Evolutionary conservation across 2,329 filamentous ascomycete genomes (phyloP).

Genomic region (Graphilbum ipis-grandicollis): DNA sequence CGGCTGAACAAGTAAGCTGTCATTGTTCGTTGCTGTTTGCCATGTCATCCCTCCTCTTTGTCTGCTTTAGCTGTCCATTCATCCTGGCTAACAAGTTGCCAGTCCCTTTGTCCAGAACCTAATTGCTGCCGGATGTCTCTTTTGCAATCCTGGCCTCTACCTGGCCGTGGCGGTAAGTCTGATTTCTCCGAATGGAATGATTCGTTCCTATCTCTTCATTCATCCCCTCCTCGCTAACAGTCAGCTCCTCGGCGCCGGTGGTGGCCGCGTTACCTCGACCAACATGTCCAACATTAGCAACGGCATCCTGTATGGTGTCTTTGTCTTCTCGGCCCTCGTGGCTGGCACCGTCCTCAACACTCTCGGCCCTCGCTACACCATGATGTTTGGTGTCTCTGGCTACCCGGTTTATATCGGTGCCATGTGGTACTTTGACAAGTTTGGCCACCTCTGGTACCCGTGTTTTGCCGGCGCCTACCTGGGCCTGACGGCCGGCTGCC

Average conservation of each 20-base stretch:
- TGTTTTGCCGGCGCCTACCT: conserved; percentile 7
- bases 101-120: too few species aligned
- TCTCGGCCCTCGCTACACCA: conserved; percentile 5
- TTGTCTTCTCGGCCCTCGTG: conserved; percentile 5
- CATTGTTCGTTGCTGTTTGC: too few species aligned
- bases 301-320: conserved; percentile 3
- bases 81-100: too few species aligned
- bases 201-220: too few species aligned
- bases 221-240: too few species aligned
- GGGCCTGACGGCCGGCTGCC: conserved; percentile 7
- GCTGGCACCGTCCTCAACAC: conserved; percentile 7
- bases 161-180: background rate
- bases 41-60: too few species aligned
- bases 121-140: background rate
- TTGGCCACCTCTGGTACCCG: conserved; percentile 6
- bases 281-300: background rate
- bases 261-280: background rate
- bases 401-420: conserved; percentile 10
- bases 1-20: conserved; percentile 5
- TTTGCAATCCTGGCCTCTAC: background rate
- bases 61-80: too few species aligned
- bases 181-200: too few species aligned
- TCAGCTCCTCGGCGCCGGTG: background rate
- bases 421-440: conserved; percentile 10
- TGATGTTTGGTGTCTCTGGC: conserved; percentile 8